phyloP scores from a whole-genome alignment of 176 grass and related monocot species.

The Musa troglodytarum region DNA sequence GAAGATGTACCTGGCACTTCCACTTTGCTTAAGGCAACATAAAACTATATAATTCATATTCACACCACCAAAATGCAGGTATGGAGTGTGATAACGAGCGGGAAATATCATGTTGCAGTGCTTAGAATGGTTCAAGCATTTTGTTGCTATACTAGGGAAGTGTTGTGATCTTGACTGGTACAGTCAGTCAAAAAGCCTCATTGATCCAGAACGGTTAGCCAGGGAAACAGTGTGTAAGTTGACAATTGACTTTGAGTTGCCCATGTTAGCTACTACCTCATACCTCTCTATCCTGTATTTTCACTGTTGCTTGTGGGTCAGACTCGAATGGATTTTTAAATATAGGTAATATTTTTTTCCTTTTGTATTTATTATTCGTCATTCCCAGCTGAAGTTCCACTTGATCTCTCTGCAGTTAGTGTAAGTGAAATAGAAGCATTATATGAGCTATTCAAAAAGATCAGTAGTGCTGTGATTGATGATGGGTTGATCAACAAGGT shows the following conservation, averaged over 20 bases:
- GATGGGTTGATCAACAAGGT: constrained; percentile 97
- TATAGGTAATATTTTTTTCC: constrained; percentile 1
- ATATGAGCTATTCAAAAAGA: constrained; percentile 94
- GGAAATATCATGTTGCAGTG: constrained; percentile 58
- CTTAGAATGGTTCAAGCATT: constrained; percentile 35
- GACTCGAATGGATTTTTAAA: background rate
- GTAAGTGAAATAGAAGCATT: constrained; percentile 83
- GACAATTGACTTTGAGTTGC: background rate
- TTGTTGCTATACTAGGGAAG: constrained; percentile 37
- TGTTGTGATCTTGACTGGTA: constrained; percentile 65
- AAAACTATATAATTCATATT: background rate
- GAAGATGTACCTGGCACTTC: background rate
- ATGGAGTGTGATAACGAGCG: constrained; percentile 17
- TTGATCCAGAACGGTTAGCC: constrained; percentile 54
- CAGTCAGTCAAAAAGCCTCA: constrained; percentile 45
- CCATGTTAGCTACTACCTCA: background rate
- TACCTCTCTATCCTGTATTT: too few species aligned
- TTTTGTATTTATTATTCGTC: background rate
- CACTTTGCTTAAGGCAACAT: background rate
- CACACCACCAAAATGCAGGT: constrained; percentile 16
- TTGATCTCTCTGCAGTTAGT: constrained; percentile 39
- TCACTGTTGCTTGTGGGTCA: too few species aligned
- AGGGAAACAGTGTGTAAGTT: constrained; percentile 83
- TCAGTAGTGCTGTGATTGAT: constrained; percentile 70
- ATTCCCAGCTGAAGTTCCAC: constrained; percentile 5